Base-by-base conservation (phyloP, 306 rosid species). In the Styphnolobium japonicum region DNA sequence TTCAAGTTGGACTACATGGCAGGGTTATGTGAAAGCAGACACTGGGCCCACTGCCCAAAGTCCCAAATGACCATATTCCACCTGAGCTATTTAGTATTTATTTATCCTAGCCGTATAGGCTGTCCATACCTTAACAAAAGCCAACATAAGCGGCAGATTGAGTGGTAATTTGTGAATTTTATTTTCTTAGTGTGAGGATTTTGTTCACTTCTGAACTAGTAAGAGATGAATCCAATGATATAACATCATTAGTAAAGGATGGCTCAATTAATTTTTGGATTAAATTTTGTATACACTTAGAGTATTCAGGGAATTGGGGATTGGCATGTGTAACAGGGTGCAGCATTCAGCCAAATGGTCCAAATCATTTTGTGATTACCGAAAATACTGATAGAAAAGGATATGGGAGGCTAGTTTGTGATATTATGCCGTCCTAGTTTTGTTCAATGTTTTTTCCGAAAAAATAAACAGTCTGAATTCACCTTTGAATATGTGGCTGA, bases 401-500 rank as follows among this genome's bases (percentile, higher is more conserved):
- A 71, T 31, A 36, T 21, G 1, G 33, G 46, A 53, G 33, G 42
- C 53, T 69, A 71, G 29, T 40, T 61, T 71, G 15, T 65, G 14
- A 63, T 42, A 53, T 71, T 53, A 52, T 71, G 34, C 15, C 23
- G n/a, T 83, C 34, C 39, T 46, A 23, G 8, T 12, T 63, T 60
- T 49, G 60, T 40, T 23, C 23, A 66, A 37, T 37, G 29, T 67
- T 76, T 42, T 27, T 67, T 33, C 27, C 27, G 63, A 52, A 71
- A 80, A 65, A 31, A 39, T 67, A 34, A 6, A 61, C 62, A n/a
- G 49, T 10, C 77, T 67, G 45, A 52, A 71, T 51, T 71, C 45
- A 51, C 43, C 60, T 66, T 72, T 72, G 39, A 33, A 6, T 71
- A 21, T n/a, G 39, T 77, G 49, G 39, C 74, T 73, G 76, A 51